Conservation (phyloP, 768 basidiomycete species). For the Amanita molliuscula region DNA sequence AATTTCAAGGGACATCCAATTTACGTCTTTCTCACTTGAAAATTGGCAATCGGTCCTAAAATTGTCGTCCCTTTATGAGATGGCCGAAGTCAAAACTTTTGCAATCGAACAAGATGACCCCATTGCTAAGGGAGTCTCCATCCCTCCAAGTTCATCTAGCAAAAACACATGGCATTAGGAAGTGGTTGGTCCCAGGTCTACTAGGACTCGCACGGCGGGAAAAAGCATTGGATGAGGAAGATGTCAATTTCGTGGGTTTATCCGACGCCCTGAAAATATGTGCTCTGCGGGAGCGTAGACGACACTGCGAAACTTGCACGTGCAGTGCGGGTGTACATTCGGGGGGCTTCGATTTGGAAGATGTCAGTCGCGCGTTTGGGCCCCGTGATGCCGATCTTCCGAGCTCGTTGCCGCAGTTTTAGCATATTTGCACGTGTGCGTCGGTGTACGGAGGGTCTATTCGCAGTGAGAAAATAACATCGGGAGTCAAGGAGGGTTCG, state of each 20-base stretch:
- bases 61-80: conserved; percentile 28
- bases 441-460: no score
- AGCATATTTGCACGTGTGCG: neutral
- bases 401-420: neutral
- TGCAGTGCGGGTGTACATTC: neutral
- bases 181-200: conserved; percentile 24
- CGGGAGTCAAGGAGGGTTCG: no score
- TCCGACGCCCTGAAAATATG: conserved; percentile 12
- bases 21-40: no score
- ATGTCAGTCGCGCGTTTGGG: neutral
- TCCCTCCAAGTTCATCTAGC: conserved; percentile 22
- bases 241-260: conserved; percentile 17
- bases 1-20: no score
- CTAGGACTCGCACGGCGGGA: conserved; percentile 13
- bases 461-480: no score
- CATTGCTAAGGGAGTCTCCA: conserved; percentile 9
- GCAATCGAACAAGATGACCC: conserved; percentile 19
- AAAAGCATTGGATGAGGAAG: conserved; percentile 15
- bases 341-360: neutral
- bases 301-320: neutral
- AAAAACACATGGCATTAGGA: conserved; percentile 19
- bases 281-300: neutral
- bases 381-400: neutral
- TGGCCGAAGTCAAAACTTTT: conserved; percentile 17
- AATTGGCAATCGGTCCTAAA: conserved; percentile 30